Evolutionary conservation across 2,329 filamentous ascomycete species (phyloP), one percentile per base, ranked within the genome.

Genomic region (Pseudocercospora musae): DNA sequence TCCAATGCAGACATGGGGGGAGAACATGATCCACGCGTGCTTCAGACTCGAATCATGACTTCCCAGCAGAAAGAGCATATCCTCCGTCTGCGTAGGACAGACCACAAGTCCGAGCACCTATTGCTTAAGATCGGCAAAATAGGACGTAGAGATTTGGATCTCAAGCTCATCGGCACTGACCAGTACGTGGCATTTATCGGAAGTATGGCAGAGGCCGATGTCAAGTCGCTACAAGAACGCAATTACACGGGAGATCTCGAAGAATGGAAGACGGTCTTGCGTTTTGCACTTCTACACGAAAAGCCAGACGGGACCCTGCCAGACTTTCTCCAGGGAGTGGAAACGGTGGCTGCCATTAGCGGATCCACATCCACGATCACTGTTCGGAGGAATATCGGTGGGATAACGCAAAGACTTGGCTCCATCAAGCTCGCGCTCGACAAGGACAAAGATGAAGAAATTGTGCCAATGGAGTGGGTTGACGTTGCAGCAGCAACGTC

Each of bases 321-420:
- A 58, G 77, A 80, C 48, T 75, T 80, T 11, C 71, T 83, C 49
- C 76, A 82, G 18, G 82, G 83, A 62, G 81, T 90, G 23, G 84
- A 89, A 66, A 71, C 77, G 58, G 77, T 85, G 20, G 89, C 88
- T 21, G 80, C 85, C 3, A 78, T 89, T 50, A 74, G 73, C 53
- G 79, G 80, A 50, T 73, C 78, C 20, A 79, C 78, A 1, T 79
- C 90, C n/a, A 81, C 81, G 18, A 80, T 93, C 64, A 85, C 84
- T 6, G 78, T 92, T 61, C 83, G 87, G 54, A 88, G 87, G 71
- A 84, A 86, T 60, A 82, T 88, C 42, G 81, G 86, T 66, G 88
- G 87, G 48, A 90, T 92, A 68, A 89, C 86, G 62, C 87, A 89
- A 87, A 85, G 82, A 27, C 82, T 92, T n/a, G 90, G 90, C 33